These are phyloP conservation scores for Phylloporus scabripes DNA, from an alignment of 768 basidiomycete genomes.

Conservation along the genomic window DNA sequence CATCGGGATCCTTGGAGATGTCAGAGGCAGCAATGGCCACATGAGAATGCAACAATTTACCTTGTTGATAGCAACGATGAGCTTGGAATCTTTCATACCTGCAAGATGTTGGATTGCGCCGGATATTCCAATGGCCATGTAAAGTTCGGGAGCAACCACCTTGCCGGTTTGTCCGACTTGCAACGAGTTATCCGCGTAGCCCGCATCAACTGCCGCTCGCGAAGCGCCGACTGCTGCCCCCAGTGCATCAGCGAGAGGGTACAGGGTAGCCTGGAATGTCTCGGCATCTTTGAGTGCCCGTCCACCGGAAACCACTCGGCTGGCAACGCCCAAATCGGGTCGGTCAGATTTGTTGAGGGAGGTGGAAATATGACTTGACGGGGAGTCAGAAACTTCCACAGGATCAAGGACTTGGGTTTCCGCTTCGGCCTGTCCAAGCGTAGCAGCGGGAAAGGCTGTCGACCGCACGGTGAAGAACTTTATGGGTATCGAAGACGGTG, in stretches of 20 bases:
- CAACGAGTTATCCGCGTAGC: constrained; percentile 94
- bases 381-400: constrained; percentile 49
- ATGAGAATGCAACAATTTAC: constrained; percentile 31
- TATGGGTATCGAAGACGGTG: constrained; percentile 65
- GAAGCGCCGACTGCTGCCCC: constrained; percentile 98
- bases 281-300: constrained; percentile 92
- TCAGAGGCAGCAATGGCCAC: constrained; percentile 5
- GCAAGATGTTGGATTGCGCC: constrained; percentile 99
- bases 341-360: constrained; percentile 85
- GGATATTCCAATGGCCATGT: constrained; percentile 94
- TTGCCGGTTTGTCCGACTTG: constrained; percentile 99
- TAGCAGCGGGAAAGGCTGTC: constrained; percentile 78
- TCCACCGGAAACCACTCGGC: constrained; percentile 90
- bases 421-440: constrained; percentile 45
- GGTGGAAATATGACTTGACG: constrained; percentile 60
- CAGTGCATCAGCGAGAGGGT: constrained; percentile 88
- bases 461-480: constrained; percentile 95
- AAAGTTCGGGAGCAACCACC: constrained; percentile 94
- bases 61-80: constrained; percentile 98
- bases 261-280: constrained; percentile 80
- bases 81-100: constrained; percentile 98
- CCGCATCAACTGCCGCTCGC: constrained; percentile 95
- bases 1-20: constrained; percentile 76
- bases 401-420: constrained; percentile 59
- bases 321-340: constrained; percentile 85